Evolutionary conservation across 495 filamentous ascomycete genomes (phyloP).

Genomic region (Immersiella caudata): DNA sequence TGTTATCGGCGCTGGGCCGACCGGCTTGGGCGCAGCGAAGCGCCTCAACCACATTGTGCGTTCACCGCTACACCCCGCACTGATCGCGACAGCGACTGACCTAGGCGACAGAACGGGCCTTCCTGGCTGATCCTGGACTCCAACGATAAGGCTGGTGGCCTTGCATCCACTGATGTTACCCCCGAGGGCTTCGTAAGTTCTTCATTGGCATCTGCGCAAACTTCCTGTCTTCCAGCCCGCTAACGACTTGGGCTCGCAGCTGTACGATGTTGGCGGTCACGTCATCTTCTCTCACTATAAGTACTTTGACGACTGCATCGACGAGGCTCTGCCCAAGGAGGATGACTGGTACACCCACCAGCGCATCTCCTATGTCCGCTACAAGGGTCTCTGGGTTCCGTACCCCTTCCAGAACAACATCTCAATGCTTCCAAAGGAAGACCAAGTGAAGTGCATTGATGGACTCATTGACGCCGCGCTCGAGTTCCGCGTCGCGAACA

Average conservation of each 20-base stretch:
- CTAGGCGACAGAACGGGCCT: constrained; percentile 66
- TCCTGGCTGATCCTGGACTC: constrained; percentile 97
- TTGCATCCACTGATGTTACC: constrained; percentile 95
- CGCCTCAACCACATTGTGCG: constrained; percentile 93
- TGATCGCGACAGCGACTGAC: constrained; percentile 31
- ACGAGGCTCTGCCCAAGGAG: constrained; percentile 90
- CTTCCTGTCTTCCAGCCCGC: not conserved
- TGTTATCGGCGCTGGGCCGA: constrained; percentile 97
- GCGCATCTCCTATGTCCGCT: constrained; percentile 98
- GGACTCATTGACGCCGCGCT: constrained; percentile 96
- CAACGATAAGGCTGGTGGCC: constrained; percentile 91
- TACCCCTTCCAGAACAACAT: constrained; percentile 99
- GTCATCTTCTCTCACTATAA: constrained; percentile 99
- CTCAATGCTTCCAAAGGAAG: constrained; percentile 95
- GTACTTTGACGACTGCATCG: constrained; percentile 99
- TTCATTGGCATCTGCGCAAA: not conserved
- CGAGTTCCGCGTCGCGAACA: constrained; percentile 79
- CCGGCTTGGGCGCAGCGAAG: constrained; percentile 95
- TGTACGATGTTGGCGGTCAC: constrained; percentile 98
- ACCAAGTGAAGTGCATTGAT: constrained; percentile 93
- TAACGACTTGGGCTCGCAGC: constrained; percentile 54
- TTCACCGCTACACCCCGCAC: constrained; percentile 36
- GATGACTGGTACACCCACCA: constrained; percentile 98
- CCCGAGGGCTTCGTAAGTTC: constrained; percentile 94
- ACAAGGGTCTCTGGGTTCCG: constrained; percentile 93